phyloP scores from a whole-genome alignment of 169 alveolate species.

The Neospora caninum region DNA sequence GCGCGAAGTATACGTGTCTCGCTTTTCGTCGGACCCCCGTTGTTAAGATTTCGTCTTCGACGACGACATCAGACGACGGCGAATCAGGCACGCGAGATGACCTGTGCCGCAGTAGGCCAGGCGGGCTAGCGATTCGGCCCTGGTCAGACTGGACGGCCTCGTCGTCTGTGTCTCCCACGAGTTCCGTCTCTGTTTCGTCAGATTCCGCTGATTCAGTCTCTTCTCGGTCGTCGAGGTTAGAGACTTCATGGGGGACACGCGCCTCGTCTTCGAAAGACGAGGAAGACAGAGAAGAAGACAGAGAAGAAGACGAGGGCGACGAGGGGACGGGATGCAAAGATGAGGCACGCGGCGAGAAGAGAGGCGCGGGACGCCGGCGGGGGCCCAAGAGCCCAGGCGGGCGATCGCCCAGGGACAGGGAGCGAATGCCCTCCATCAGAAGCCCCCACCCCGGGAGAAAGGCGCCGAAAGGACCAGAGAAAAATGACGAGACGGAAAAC shows the following conservation, averaged over 20 bases:
- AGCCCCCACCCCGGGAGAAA: too few species aligned
- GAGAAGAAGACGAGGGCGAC: neutral
- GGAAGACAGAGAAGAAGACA: neutral
- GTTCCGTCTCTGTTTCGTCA: neutral
- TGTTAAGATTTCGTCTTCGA: too few species aligned
- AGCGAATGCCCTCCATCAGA: too few species aligned
- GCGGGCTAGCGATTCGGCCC: too few species aligned
- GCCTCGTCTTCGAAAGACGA: neutral
- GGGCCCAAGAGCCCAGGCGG: neutral
- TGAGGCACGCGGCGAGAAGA: neutral
- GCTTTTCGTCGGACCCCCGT: too few species aligned
- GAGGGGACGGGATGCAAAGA: neutral
- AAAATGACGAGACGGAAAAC: too few species aligned
- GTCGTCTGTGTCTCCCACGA: neutral
- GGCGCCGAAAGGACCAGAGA: too few species aligned
- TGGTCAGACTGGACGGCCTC: too few species aligned
- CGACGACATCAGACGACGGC: too few species aligned
- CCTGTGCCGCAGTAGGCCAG: too few species aligned
- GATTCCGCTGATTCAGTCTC: neutral
- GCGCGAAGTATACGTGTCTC: too few species aligned
- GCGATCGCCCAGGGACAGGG: neutral
- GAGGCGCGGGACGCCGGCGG: neutral
- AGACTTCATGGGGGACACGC: neutral
- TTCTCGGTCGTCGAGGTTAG: neutral
- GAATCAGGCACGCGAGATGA: too few species aligned